phyloP scores from a whole-genome alignment of 2,329 filamentous ascomycete species.

The Malbranchea zuffiana region DNA sequence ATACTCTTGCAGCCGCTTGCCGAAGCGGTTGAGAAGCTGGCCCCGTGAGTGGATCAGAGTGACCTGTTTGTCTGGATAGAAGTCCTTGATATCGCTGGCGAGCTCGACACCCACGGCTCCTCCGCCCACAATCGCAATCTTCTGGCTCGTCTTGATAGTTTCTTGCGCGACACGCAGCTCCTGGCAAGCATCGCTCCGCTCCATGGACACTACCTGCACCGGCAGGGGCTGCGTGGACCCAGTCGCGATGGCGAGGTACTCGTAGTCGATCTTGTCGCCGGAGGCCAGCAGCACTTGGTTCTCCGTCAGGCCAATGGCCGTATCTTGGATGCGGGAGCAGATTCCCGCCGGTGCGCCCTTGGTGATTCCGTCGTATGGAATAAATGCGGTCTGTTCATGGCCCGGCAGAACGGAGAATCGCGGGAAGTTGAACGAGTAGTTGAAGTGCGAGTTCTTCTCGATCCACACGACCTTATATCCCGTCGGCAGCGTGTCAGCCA shows the following conservation, averaged over 20 bases:
- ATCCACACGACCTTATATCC: constrained; percentile 45
- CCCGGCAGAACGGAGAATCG: constrained; percentile 47
- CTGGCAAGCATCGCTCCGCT: constrained; percentile 9
- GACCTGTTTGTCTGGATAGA: constrained; percentile 55
- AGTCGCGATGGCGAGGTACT: constrained; percentile 47
- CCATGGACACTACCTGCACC: constrained; percentile 8
- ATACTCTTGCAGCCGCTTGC: constrained; percentile 12
- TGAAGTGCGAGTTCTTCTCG: constrained; percentile 51
- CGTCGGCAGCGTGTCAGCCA: constrained; percentile 40
- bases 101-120: constrained; percentile 72
- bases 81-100: constrained; percentile 62
- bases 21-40: constrained; percentile 41
- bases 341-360: constrained; percentile 28
- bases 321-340: constrained; percentile 34
- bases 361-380: constrained; percentile 44
- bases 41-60: constrained; percentile 62
- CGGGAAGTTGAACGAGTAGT: constrained; percentile 51
- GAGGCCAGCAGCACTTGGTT: constrained; percentile 38
- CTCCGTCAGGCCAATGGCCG: constrained; percentile 24
- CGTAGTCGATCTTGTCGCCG: constrained; percentile 41
- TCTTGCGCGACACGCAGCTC: constrained; percentile 16
- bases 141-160: constrained; percentile 35
- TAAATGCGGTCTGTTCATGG: constrained; percentile 49
- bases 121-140: constrained; percentile 29
- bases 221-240: constrained; percentile 32